Conservation (phyloP, 495 filamentous ascomycete genomes). For the Penicillium nucicola region DNA sequence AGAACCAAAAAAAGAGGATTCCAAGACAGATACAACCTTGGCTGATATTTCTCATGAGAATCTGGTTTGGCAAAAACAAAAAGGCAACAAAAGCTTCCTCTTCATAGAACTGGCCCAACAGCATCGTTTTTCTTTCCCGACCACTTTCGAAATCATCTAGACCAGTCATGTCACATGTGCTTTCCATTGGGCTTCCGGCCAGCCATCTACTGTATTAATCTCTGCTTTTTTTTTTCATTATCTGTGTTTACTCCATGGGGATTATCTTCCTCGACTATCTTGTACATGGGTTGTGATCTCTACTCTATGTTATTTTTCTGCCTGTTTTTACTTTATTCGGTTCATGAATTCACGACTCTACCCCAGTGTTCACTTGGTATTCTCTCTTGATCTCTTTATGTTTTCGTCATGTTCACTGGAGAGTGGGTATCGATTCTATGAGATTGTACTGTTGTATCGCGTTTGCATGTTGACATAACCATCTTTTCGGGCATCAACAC, state of each 20-base stretch:
- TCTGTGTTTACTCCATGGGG: conserved; percentile 9
- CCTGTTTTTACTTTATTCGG: background rate
- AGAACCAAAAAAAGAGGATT: conserved; percentile 12
- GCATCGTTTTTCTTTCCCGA: conserved; percentile 1
- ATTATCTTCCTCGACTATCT: background rate
- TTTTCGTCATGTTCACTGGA: background rate
- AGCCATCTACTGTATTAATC: conserved; percentile 24
- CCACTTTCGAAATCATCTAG: conserved; percentile 12
- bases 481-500: too few species aligned
- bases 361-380: conserved; percentile 10
- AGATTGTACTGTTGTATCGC: too few species aligned
- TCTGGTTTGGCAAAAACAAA: conserved; percentile 1
- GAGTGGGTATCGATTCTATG: too few species aligned
- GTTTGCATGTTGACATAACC: too few species aligned
- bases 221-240: conserved; percentile 6
- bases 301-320: background rate
- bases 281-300: background rate
- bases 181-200: conserved; percentile 2
- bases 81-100: background rate
- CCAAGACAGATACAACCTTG: background rate
- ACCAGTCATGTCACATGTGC: conserved; percentile 15
- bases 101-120: conserved; percentile 17
- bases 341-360: conserved; percentile 20
- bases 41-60: conserved; percentile 1
- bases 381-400: background rate